Conservation (phyloP, 495 filamentous ascomycete species). For the Aspergillus funiculosus region DNA sequence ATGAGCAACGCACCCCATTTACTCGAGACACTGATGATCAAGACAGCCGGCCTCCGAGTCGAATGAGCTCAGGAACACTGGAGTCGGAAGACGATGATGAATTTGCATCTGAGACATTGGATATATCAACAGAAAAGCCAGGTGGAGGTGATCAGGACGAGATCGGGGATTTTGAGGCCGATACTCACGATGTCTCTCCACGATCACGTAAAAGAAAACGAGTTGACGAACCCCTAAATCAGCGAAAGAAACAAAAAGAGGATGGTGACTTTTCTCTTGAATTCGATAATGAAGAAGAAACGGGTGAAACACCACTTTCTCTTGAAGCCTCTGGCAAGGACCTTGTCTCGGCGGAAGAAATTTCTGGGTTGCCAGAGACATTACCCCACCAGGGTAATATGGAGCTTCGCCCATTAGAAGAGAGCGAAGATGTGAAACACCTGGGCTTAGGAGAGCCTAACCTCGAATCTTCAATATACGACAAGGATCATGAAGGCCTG, state of each 20-base stretch:
- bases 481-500: neutral
- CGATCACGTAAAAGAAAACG: slow-evolving; percentile 66
- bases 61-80: slow-evolving; percentile 64
- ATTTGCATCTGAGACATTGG: slow-evolving; percentile 30
- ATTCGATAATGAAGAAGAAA: slow-evolving; percentile 10
- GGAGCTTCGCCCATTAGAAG: neutral
- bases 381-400: neutral
- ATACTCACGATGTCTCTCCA: slow-evolving; percentile 14
- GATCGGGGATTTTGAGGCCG: neutral
- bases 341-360: neutral
- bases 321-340: slow-evolving; percentile 3
- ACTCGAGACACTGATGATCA: slow-evolving; percentile 72
- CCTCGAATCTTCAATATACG: neutral
- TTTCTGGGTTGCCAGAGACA: neutral
- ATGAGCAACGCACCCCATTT: slow-evolving; percentile 52
- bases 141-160: slow-evolving; percentile 2
- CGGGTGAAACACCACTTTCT: neutral
- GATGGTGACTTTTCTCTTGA: slow-evolving; percentile 72
- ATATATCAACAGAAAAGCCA: slow-evolving; percentile 7
- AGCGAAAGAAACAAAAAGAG: slow-evolving; percentile 68
- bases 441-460: neutral
- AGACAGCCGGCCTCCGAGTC: slow-evolving; percentile 74
- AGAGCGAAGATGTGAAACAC: neutral
- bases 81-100: slow-evolving; percentile 58
- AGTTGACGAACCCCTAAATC: slow-evolving; percentile 50